These are phyloP conservation scores for Tolypocladium ophioglossoides DNA, from an alignment of 2,329 filamentous ascomycete genomes.

Conservation along the genomic window DNA sequence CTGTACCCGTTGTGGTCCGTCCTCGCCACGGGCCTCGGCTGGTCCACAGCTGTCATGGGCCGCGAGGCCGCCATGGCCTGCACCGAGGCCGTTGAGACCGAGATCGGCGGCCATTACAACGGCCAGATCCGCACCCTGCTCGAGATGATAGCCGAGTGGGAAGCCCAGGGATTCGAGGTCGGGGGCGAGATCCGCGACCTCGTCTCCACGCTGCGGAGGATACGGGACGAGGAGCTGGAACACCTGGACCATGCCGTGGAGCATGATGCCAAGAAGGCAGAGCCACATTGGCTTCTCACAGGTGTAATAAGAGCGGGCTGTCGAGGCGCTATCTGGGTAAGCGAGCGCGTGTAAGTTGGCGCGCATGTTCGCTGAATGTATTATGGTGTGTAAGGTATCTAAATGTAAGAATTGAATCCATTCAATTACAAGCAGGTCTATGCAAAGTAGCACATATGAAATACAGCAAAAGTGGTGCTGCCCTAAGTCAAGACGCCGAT, in stretches of 20 bases:
- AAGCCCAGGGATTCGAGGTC: slow-evolving; percentile 67
- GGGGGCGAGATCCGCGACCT: slow-evolving; percentile 68
- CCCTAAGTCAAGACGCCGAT: not conserved
- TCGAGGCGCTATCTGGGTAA: slow-evolving; percentile 85
- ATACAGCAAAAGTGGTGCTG: not conserved
- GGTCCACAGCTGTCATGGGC: slow-evolving; percentile 81
- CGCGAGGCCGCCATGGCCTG: slow-evolving; percentile 96
- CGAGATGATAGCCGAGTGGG: slow-evolving; percentile 69
- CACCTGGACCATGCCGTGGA: slow-evolving; percentile 92
- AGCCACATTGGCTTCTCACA: slow-evolving; percentile 81
- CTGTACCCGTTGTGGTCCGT: slow-evolving; percentile 86
- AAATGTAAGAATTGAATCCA: not conserved
- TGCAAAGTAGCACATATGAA: not conserved
- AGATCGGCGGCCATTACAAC: slow-evolving; percentile 95
- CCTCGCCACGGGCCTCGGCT: slow-evolving; percentile 72
- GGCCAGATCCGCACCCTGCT: slow-evolving; percentile 74
- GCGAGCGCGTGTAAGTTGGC: slow-evolving; percentile 51
- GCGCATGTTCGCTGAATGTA: not conserved
- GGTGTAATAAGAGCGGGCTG: slow-evolving; percentile 85
- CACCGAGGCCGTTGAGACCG: slow-evolving; percentile 95
- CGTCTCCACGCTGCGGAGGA: slow-evolving; percentile 64
- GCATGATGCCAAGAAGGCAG: slow-evolving; percentile 82
- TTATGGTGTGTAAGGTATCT: not conserved
- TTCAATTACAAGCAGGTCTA: slow-evolving; percentile 2
- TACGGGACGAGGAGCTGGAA: slow-evolving; percentile 92